phyloP scores from a whole-genome alignment of 495 filamentous ascomycete genomes.

The Trichocladium antarcticum region DNA sequence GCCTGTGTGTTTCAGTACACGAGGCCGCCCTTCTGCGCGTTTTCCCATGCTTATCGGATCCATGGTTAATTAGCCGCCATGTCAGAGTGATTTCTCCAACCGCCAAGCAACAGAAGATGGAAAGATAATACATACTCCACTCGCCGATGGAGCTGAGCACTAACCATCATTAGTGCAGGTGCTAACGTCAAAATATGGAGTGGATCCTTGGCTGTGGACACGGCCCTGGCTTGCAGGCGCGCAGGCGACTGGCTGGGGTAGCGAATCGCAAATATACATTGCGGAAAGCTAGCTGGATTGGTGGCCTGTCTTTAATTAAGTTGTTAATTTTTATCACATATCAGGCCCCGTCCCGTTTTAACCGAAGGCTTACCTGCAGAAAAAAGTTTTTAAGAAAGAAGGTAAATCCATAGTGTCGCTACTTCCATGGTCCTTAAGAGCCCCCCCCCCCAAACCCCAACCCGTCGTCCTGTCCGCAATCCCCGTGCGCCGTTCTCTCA shows the following conservation, averaged over 20 bases:
- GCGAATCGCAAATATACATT: conserved; percentile 20
- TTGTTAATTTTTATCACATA: conserved; percentile 22
- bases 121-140: neutral
- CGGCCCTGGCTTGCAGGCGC: neutral
- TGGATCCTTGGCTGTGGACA: conserved; percentile 2
- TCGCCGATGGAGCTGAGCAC: neutral
- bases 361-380: conserved; percentile 13
- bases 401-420: neutral
- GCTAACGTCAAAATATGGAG: no score
- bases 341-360: conserved; percentile 15
- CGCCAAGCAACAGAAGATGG: neutral
- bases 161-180: neutral
- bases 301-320: conserved; percentile 19
- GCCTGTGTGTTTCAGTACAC: no score
- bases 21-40: no score
- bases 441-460: no score
- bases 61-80: no score
- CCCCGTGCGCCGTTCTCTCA: no score
- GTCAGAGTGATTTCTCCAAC: neutral
- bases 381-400: conserved; percentile 12
- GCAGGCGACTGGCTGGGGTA: neutral
- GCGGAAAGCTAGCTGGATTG: conserved; percentile 20
- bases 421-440: no score
- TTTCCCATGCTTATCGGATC: no score
- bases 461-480: no score